Evolutionary conservation across 352 stramenopile genomes (phyloP), one percentile per base, ranked within the genome.

Genomic region (Plasmopara muralis): DNA sequence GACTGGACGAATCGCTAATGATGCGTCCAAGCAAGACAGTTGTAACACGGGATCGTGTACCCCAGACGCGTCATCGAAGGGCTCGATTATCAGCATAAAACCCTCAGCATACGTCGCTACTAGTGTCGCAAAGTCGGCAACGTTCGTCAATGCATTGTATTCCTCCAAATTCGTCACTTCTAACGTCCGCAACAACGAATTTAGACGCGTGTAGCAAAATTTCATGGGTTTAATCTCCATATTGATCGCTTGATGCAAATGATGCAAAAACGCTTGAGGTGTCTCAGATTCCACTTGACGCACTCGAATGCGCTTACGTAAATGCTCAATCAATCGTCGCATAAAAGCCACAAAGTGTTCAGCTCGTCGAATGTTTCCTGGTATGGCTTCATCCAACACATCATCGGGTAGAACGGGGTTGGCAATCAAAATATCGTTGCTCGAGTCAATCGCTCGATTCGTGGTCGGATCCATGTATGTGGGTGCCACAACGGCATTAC

Each of bases 271-370:
- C 6, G 93, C 90, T 54, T 98, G 73, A 4, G 96, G 95, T 1
- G 96, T 98, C 78, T 99, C 95, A 1, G 83, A 97, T 48, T 98
- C 87, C 1, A 99, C 96, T 34, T 96, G 92, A 13, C 78, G 64
- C 55, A 97, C 74, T 25, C 69, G 65, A 29, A 96, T 86, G 2
- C 81, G 74, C 39, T 78, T 76, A 12, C 87, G 77, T n/a, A 97
- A 57, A 62, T 98, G 95, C 57, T 98, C 93, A 42, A 98, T 93
- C 37, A 99, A 82, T 16, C 98, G 96, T 25, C 95, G 86, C 83
- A 99, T 95, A 57, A 99, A 98, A 4, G 83, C 84, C 47, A 99
- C 75, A 62, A 99, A 99, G 60, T 99, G 96, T 60, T 99, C 96
- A 0, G 96, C 97, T 18, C 94, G 82, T 43, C 96, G 86, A 67